Evolutionary conservation across 2,329 filamentous ascomycete species (phyloP).

Genomic region (Emmonsiellopsis sp.): DNA sequence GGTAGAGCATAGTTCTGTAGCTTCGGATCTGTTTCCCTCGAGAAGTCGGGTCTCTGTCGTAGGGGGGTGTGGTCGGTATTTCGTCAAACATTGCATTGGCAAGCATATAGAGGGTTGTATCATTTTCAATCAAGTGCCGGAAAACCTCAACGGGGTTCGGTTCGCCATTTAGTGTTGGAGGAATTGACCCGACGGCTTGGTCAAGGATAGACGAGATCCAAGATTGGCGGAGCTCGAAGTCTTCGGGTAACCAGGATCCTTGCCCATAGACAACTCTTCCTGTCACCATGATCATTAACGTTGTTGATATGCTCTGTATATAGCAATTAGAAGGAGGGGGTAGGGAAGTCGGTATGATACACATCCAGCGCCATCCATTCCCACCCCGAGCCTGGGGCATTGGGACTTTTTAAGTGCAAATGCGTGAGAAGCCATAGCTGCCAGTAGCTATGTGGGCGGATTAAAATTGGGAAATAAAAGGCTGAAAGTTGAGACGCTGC

Average conservation of each 20-base stretch:
- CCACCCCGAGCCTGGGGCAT: too few relatives aligned
- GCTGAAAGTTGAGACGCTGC: too few relatives aligned
- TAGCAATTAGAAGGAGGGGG: too few relatives aligned
- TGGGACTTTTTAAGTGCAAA: too few relatives aligned
- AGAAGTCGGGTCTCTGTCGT: slow-evolving; percentile 6
- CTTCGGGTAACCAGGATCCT: not conserved
- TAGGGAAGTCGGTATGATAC: not conserved
- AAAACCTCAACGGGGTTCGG: not conserved
- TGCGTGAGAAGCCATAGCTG: too few relatives aligned
- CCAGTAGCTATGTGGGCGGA: too few relatives aligned
- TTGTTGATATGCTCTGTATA: not conserved
- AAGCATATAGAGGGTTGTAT: slow-evolving; percentile 6
- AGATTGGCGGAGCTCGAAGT: not conserved
- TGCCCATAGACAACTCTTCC: not conserved
- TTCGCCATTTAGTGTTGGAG: not conserved
- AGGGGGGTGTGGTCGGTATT: slow-evolving; percentile 5
- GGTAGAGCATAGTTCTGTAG: slow-evolving; percentile 7
- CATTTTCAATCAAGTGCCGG: slow-evolving; percentile 2
- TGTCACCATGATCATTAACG: not conserved
- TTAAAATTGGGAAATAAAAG: too few relatives aligned
- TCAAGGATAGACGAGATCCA: not conserved
- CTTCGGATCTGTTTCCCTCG: slow-evolving; percentile 5
- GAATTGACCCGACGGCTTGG: not conserved
- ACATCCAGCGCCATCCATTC: too few relatives aligned
- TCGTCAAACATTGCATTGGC: slow-evolving; percentile 7